These are phyloP conservation scores for Craterostigma plantagineum DNA, from an alignment of 257 asterid species.

Conservation along the genomic window DNA sequence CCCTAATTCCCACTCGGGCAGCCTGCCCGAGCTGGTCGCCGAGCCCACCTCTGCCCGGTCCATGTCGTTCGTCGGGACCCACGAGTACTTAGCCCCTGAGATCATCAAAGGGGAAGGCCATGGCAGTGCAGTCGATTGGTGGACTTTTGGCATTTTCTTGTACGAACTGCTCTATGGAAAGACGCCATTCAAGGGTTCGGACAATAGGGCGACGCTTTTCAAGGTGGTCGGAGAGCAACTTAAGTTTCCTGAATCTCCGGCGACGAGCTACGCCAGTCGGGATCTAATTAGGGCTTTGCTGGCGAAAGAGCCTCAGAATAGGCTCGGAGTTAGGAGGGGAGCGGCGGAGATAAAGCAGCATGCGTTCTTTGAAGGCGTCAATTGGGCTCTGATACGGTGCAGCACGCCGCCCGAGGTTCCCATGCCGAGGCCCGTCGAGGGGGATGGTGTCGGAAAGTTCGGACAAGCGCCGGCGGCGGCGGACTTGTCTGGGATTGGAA, in stretches of 20 bases:
- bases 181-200: neutral
- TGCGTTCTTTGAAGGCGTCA: conserved; percentile 2
- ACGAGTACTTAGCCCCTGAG: neutral
- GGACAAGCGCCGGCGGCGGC: neutral
- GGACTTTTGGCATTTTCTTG: conserved; percentile 3
- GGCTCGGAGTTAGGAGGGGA: conserved; percentile 1
- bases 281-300: conserved; percentile 1
- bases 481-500: neutral
- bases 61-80: conserved; percentile 3
- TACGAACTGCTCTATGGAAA: neutral
- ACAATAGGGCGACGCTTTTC: neutral
- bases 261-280: conserved; percentile 3
- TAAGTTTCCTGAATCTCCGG: conserved; percentile 1
- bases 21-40: conserved; percentile 1
- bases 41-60: conserved; percentile 1
- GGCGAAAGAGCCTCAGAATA: neutral
- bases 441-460: neutral
- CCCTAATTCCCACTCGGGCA: neutral
- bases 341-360: conserved; percentile 4
- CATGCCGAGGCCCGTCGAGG: neutral
- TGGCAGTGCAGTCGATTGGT: conserved; percentile 2
- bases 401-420: conserved; percentile 3
- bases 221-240: conserved; percentile 1
- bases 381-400: neutral
- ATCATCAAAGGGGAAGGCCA: conserved; percentile 3